These are phyloP conservation scores for Arabidopsis suecica DNA, from an alignment of 345 rosid species.

Conservation along the genomic window DNA sequence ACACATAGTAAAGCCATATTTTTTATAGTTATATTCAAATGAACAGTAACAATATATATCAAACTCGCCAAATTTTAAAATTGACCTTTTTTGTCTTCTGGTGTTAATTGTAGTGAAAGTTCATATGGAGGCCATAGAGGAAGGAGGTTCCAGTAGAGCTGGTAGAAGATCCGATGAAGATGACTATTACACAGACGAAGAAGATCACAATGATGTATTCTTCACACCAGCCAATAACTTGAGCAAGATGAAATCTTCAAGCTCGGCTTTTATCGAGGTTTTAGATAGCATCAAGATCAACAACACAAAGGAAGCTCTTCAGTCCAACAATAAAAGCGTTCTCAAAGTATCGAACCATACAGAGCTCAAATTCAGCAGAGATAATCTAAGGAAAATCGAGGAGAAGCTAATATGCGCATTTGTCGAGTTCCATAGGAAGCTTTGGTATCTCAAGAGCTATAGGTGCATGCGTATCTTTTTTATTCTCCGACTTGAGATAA, in stretches of 20 bases:
- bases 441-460: slow-evolving; percentile 68
- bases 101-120: slow-evolving; percentile 40
- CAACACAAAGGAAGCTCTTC: slow-evolving; percentile 50
- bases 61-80: neutral
- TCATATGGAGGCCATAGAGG: slow-evolving; percentile 52
- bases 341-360: slow-evolving; percentile 41
- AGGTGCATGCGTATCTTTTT: slow-evolving; percentile 43
- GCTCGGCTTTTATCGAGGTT: slow-evolving; percentile 52
- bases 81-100: neutral
- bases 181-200: neutral
- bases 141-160: slow-evolving; percentile 49
- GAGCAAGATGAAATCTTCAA: slow-evolving; percentile 12
- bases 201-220: neutral
- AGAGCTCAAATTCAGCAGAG: slow-evolving; percentile 56
- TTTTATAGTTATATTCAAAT: neutral
- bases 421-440: slow-evolving; percentile 62
- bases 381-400: slow-evolving; percentile 58
- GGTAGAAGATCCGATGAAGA: slow-evolving; percentile 38
- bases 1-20: neutral
- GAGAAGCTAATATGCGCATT: slow-evolving; percentile 61
- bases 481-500: neutral
- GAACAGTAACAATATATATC: neutral
- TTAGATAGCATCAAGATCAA: slow-evolving; percentile 53
- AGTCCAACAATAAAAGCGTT: slow-evolving; percentile 51
- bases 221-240: neutral